A percentile compares a stretch with the other conserved stretches of the same genome.
phyloP scores from a whole-genome alignment of 176 grass and related monocot genomes.

The Aechmea fasciata region DNA sequence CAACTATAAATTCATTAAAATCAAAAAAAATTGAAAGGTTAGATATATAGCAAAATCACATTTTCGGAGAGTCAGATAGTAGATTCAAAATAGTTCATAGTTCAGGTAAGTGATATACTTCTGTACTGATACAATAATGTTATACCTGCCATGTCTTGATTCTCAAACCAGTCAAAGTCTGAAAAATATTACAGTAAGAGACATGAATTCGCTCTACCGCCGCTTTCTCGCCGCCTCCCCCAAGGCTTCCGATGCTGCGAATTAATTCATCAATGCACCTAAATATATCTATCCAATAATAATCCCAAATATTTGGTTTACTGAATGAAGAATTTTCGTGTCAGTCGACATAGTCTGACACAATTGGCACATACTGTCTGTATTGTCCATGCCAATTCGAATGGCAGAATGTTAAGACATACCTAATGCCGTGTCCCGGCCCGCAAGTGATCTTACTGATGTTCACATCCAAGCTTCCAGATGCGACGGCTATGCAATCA shows the following conservation, averaged over 20 bases:
- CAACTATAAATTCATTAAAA: no score
- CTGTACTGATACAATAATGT: not conserved
- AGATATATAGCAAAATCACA: no score
- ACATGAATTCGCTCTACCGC: slow-evolving; percentile 37
- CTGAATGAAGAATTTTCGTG: not conserved
- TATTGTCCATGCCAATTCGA: not conserved
- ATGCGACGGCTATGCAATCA: slow-evolving; percentile 3
- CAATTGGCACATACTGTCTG: not conserved
- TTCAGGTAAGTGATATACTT: no score
- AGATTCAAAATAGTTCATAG: no score
- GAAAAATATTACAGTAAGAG: slow-evolving; percentile 22
- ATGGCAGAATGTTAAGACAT: not conserved
- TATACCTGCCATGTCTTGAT: slow-evolving; percentile 28
- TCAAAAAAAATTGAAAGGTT: no score
- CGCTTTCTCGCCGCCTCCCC: not conserved
- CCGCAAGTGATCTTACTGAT: not conserved
- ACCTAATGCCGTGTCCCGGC: slow-evolving; percentile 14
- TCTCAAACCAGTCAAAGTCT: not conserved
- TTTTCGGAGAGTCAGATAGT: no score
- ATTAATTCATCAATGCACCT: not conserved
- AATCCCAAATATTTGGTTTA: not conserved
- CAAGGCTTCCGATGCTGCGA: slow-evolving; percentile 65
- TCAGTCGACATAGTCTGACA: not conserved
- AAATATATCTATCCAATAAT: not conserved
- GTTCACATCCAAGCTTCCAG: not conserved